Evolutionary conservation across 2,329 filamentous ascomycete species (phyloP), one percentile per base, ranked within the genome.

Genomic region (Exophiala bonariae): DNA sequence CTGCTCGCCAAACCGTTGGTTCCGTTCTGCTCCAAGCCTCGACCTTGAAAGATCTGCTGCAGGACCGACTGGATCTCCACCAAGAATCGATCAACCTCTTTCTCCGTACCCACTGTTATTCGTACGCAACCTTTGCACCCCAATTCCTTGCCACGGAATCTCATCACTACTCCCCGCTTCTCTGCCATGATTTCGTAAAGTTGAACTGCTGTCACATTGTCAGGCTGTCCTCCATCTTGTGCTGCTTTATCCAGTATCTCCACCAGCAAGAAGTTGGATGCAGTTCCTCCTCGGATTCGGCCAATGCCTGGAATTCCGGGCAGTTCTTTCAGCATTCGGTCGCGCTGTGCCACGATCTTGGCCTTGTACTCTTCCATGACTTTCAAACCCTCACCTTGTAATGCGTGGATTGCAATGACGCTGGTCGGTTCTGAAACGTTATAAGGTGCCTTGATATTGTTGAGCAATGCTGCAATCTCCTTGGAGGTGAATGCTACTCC

Each of bases 371-470:
- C 67, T 31, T 75, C 74, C 91, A 96, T 96, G 11, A 85, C 77
- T 1, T 75, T 71, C 35, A 97, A 67, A 20, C 91, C 91, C 14
- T 75, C 68, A 0, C 76, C 71, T 1, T 80, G 76, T 31, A 97
- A 73, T 3, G 89, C 91, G 17, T 85, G 81, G 30, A 76, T 79
- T 1, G 91, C 93, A 14, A 99, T 77, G 28, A 85, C 83, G 59
- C 85, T 90, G 1, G 92, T 96, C 0, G 89, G 89, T 59, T 85
- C 92, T 3, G 89, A 86, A 60, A 99, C 85, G 70, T 96, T 97
- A 74, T 99, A 99, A 0, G 93, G 93, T 0, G 93, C 92, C 71
- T 97, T 97, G 62, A 99, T 77, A 64, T 79, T 90, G 72, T 99
- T 99, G 45, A 99, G 77, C 10, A 99, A 75, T 13, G 72, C 69